Evolutionary conservation across 176 grass and related monocot species (phyloP).

Genomic region (Phragmites australis): DNA sequence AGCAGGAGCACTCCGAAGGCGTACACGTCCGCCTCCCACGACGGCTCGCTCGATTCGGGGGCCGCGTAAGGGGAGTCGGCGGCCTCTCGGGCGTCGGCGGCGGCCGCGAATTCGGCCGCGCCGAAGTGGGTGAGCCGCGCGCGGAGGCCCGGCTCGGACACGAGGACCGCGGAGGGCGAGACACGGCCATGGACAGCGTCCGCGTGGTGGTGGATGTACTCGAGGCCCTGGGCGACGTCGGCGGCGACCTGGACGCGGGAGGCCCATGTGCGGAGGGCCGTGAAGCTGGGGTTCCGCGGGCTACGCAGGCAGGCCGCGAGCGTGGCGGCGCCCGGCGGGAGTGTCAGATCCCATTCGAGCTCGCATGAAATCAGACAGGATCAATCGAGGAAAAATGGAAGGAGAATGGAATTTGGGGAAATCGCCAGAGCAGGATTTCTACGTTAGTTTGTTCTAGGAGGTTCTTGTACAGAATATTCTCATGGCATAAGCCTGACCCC

Average conservation of each 20-base stretch:
- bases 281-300: conserved; percentile 48
- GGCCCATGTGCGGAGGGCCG: conserved; percentile 54
- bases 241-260: conserved; percentile 56
- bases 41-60: background rate
- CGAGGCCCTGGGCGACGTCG: conserved; percentile 65
- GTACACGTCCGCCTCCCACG: conserved; percentile 53
- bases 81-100: conserved; percentile 14
- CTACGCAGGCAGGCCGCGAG: conserved; percentile 61
- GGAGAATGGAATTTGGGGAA: too few species aligned
- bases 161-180: conserved; percentile 43
- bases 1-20: conserved; percentile 68
- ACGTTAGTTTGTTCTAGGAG: too few species aligned
- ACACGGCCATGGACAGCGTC: conserved; percentile 51
- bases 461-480: too few species aligned
- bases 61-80: conserved; percentile 38
- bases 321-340: conserved; percentile 33
- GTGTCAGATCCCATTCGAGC: too few species aligned
- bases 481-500: too few species aligned
- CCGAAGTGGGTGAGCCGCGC: conserved; percentile 67
- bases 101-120: conserved; percentile 34
- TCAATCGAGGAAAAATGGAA: too few species aligned
- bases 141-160: conserved; percentile 56
- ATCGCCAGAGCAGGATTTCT: too few species aligned
- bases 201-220: conserved; percentile 71
- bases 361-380: too few species aligned